Conservation (phyloP, 495 filamentous ascomycete species). For the Aspergillus campestris region DNA sequence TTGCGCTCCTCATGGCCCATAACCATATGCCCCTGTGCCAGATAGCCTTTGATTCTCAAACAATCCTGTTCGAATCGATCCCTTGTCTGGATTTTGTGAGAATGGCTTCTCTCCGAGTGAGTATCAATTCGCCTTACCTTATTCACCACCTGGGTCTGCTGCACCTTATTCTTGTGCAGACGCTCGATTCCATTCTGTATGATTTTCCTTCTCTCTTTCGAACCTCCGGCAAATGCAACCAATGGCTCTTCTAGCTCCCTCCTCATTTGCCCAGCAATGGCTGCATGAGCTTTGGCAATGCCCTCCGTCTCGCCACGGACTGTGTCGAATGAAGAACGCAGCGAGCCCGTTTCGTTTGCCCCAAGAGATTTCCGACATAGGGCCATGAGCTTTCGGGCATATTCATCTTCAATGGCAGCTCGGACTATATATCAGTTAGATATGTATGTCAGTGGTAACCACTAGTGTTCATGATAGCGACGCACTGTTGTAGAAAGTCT, state of each 20-base stretch:
- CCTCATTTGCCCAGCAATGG: constrained; percentile 89
- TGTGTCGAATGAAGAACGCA: constrained; percentile 75
- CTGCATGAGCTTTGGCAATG: constrained; percentile 87
- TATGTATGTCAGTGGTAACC: background rate
- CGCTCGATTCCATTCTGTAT: constrained; percentile 90
- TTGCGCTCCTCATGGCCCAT: constrained; percentile 99
- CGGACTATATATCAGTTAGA: constrained; percentile 51
- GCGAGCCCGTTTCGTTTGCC: constrained; percentile 76
- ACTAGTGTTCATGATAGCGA: background rate
- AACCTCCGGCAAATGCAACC: constrained; percentile 79
- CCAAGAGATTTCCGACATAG: constrained; percentile 85
- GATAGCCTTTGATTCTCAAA: constrained; percentile 94
- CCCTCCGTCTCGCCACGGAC: constrained; percentile 87
- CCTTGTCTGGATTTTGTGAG: constrained; percentile 48
- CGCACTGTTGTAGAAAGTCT: constrained; percentile 78
- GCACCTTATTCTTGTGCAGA: constrained; percentile 81
- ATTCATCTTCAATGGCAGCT: constrained; percentile 93
- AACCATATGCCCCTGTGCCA: constrained; percentile 99
- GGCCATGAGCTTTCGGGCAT: constrained; percentile 80
- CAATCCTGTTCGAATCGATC: constrained; percentile 97
- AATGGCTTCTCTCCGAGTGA: too few relatives aligned
- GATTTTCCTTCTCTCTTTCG: constrained; percentile 94
- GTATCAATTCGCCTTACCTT: constrained; percentile 47
- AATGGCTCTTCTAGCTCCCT: constrained; percentile 94
- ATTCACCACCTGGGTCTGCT: constrained; percentile 85